Evolutionary conservation across 2,329 filamentous ascomycete genomes (phyloP).

Genomic region (Pestalotiopsis sp.): DNA sequence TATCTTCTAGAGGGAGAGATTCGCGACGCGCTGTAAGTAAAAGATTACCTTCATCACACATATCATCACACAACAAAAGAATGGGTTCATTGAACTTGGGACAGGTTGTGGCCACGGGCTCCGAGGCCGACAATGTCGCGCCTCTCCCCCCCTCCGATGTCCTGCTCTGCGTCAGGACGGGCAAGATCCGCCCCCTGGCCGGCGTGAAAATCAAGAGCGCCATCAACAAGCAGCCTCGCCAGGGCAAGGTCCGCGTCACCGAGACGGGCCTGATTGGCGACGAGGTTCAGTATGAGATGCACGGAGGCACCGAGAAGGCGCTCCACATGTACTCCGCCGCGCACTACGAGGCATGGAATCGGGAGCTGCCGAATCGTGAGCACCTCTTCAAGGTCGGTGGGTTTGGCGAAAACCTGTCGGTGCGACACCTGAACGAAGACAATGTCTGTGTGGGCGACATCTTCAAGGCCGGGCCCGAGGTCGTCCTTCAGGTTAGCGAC

Average conservation of each 20-base stretch:
- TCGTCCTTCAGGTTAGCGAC: conserved; percentile 60
- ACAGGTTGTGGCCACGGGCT: background rate
- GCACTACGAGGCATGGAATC: conserved; percentile 59
- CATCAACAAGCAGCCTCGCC: conserved; percentile 54
- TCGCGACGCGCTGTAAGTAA: conserved; percentile 8
- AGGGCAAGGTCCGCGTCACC: conserved; percentile 46
- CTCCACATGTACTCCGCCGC: conserved; percentile 59
- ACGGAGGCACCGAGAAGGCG: conserved; percentile 65
- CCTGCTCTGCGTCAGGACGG: conserved; percentile 59
- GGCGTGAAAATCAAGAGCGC: conserved; percentile 54
- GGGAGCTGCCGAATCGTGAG: conserved; percentile 50
- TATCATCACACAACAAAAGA: background rate
- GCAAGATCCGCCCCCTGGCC: conserved; percentile 55
- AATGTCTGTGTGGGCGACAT: conserved; percentile 68
- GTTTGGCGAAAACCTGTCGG: conserved; percentile 68
- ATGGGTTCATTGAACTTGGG: conserved; percentile 14
- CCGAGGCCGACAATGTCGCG: conserved; percentile 15
- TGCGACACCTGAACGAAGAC: conserved; percentile 56
- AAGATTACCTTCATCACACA: background rate
- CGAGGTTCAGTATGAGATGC: conserved; percentile 60
- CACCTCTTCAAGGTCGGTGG: conserved; percentile 57
- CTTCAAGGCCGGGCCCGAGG: conserved; percentile 47
- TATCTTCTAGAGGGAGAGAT: background rate
- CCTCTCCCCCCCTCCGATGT: conserved; percentile 41
- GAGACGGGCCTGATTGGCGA: conserved; percentile 58